Base-by-base conservation (phyloP, 2,329 filamentous ascomycete genomes). In the Tolypocladium endophyticum region DNA sequence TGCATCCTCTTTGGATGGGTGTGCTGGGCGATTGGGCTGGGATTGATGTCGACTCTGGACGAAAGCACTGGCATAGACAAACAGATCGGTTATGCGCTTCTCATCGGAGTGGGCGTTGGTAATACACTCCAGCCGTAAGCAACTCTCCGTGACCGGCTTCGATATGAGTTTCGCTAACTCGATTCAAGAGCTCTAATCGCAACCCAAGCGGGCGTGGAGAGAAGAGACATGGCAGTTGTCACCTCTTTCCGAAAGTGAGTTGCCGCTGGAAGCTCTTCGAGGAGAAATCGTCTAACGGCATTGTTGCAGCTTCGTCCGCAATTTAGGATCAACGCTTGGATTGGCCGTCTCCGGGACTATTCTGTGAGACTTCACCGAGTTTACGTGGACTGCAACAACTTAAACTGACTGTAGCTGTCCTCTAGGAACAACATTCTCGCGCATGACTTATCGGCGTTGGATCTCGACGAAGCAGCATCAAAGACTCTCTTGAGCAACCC, bases 161-260 rank as follows among this genome's bases (percentile, higher is more conserved):
- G 30, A 65, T 30, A 2, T 28, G 18, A 25, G 9, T 4, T 18
- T n/a, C n/a, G 38, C 60, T 61, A n/a, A 61, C 39, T 11, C 0
- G 16, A 4, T n/a, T 12, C 9, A 47, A 75, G 74, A 20, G 70
- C 75, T n/a, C 63, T 77, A 43, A 75, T 87, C 76, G 70, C 83
- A 71, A 72, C 85, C 73, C 76, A 86, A 73, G 70, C 81, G 72
- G 66, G 84, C 70, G 72, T 86, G 66, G 78, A 83, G 76, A 66
- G 74, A 50, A 66, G 70, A 2, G 74, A 77, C 39, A 77, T 77
- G 74, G 75, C 75, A 2, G 69, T 76, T 43, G 74, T 76, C 4
- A 77, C 74, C n/a, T 76, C 74, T 5, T 77, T 76, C 55, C 66
- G 75, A 58, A 77, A 77, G 74, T 76, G 63, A 64, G 73, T 65